Base-by-base conservation (phyloP, 805 yeast genomes). In the Sugiyamaella mastotermitis region DNA sequence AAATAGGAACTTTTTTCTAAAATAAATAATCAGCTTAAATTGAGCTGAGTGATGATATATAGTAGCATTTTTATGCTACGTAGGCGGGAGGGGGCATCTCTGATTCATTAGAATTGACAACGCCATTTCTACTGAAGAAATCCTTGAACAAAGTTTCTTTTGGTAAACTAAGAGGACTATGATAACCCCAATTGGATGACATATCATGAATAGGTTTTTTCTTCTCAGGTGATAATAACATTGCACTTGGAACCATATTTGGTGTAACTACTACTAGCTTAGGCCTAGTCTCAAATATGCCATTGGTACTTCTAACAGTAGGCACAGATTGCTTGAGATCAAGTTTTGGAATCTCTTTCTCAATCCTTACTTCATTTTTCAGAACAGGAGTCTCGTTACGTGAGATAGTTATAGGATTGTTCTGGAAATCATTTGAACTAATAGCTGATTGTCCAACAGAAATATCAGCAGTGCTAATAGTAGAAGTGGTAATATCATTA, bases 71-170 rank as follows among this genome's bases (percentile, higher is more conserved):
- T 37, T 34, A 47, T 10, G 50, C 50, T 22, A 39, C 50, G 26
- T 47, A 47, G n/a, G 50, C 43, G 11, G 51, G 51, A 24, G 51
- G 51, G 15, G 41, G 33, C 9, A 22, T 35, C 17, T 25, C 35
- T 23, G 14, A n/a, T 14, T 32, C 37, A 21, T 40, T 37, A 4
- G 31, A 15, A 15, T 28, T 22, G 20, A 42, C 28, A 10, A 15
- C 32, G 16, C 14, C 32, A 26, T 47, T 47, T 11, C 41, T 16
- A 16, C 41, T 35, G 45, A 47, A 47, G 32, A 47, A 47, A 28
- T 42, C 46, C 25, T 38, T 37, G 38, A 47, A 45, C 13, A 33
- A 26, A 26, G 33, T 32, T 26, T 40, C 18, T 27, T 38, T 38
- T 17, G 38, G 17, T 13, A 18, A 7, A 23, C 11, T 10, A 23